Base-by-base conservation (phyloP, 306 rosid genomes). In the Senna tora region DNA sequence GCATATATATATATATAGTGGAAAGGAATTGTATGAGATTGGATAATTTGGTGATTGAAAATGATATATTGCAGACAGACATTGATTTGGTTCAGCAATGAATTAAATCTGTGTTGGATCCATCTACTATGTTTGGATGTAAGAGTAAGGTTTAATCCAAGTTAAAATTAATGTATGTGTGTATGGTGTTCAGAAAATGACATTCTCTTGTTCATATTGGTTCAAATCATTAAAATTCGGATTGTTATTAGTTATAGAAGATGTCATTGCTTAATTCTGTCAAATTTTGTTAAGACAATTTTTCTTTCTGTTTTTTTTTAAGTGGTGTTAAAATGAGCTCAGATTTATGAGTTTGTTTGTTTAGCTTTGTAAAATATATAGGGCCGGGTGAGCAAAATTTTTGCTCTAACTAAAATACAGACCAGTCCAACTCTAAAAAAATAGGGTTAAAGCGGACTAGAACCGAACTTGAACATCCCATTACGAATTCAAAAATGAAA, bases 1-100 rank as follows among this genome's bases (percentile, higher is more conserved):
- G 32, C 52, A 41, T 32, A 59, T 78, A 78, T 78, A 41, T 32
- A 59, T 78, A 78, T 78, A 73, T 56, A 69, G 47, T 19, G 13
- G 67, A 33, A 47, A 53, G 38, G 43, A 39, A 2, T 43, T 67
- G 25, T 25, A 59, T 28, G 59, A 67, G 68, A 32, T 72, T 72
- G 72, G 68, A 80, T 72, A 52, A 72, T 83, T 86, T 83, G 89
- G 82, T 80, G 83, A 85, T 22, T 57, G 75, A 9, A 33, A 59
- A 32, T 42, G 21, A 82, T 41, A 66, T 13, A 36, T 59, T 58
- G 64, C 42, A 58, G 49, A 49, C 69, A 67, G 50, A 61, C 52
- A 41, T 34, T 7, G 19, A 5, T 13, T 83, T 66, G 47, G 65
- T 80, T 80, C 74, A 75, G 60, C 75, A 73, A 25, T 25, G 3